Conservation (phyloP, 2,329 filamentous ascomycete species). For the Tolypocladium paradoxum region DNA sequence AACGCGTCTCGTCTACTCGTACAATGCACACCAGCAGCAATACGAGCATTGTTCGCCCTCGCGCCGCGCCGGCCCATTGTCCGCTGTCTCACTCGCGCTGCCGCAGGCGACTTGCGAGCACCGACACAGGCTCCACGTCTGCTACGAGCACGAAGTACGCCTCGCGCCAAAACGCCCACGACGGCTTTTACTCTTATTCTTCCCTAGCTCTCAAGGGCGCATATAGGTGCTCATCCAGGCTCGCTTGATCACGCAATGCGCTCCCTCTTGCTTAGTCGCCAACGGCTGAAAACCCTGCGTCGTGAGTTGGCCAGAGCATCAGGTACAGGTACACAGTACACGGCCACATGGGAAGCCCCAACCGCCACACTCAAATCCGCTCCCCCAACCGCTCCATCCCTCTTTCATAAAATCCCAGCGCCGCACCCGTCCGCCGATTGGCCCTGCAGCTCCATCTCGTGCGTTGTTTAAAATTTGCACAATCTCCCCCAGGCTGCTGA, state of each 20-base stretch:
- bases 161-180: not conserved
- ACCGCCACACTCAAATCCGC: not conserved
- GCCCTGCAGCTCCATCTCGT: not conserved
- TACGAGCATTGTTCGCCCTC: not conserved
- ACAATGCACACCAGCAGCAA: not conserved
- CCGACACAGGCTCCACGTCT: not conserved
- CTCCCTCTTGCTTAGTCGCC: not conserved
- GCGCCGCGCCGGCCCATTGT: not conserved
- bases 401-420: not conserved
- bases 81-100: not conserved
- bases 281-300: too few species aligned
- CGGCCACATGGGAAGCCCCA: not conserved
- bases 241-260: not conserved
- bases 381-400: not conserved
- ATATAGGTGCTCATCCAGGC: not conserved
- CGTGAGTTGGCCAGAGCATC: not conserved
- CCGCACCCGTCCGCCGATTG: not conserved
- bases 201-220: not conserved
- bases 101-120: too few species aligned
- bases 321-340: not conserved
- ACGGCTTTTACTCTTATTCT: not conserved
- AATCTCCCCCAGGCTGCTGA: slow-evolving; percentile 13
- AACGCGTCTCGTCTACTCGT: not conserved
- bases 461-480: slow-evolving; percentile 16
- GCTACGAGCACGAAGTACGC: too few species aligned